Conservation (phyloP, 2,329 filamentous ascomycete species). For the Trichoderma lentiforme region DNA sequence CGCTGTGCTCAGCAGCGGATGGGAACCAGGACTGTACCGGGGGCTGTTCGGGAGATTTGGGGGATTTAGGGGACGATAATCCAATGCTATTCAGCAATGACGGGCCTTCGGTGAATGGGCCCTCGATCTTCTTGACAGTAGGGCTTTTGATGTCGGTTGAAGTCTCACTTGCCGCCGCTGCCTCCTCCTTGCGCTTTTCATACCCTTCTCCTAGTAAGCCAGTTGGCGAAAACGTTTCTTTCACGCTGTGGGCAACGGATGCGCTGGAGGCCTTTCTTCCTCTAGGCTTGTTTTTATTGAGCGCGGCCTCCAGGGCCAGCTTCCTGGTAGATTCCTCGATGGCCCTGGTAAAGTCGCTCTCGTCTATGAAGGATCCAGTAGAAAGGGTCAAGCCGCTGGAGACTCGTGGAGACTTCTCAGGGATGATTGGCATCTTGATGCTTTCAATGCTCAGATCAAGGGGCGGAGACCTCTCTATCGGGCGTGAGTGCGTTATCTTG, state of each 20-base stretch:
- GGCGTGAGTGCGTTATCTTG: slow-evolving; percentile 54
- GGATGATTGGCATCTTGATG: background rate
- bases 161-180: slow-evolving; percentile 27
- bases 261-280: slow-evolving; percentile 4
- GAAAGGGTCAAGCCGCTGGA: slow-evolving; percentile 1
- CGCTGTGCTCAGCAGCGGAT: slow-evolving; percentile 37
- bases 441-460: slow-evolving; percentile 14
- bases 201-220: slow-evolving; percentile 52
- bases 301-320: slow-evolving; percentile 14
- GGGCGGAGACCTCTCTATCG: slow-evolving; percentile 27
- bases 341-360: slow-evolving; percentile 18
- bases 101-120: slow-evolving; percentile 54
- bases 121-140: slow-evolving; percentile 29
- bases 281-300: slow-evolving; percentile 12
- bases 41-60: slow-evolving; percentile 24
- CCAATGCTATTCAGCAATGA: slow-evolving; percentile 49
- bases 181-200: slow-evolving; percentile 43
- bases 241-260: slow-evolving; percentile 19
- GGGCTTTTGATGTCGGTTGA: slow-evolving; percentile 28
- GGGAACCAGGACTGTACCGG: slow-evolving; percentile 37
- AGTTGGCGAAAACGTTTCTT: slow-evolving; percentile 43
- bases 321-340: slow-evolving; percentile 20
- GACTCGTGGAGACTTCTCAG: slow-evolving; percentile 4
- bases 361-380: slow-evolving; percentile 18
- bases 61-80: slow-evolving; percentile 24